Evolutionary conservation across 192 early-diverging fungal genomes (phyloP), one percentile per base, ranked within the genome.

Genomic region (Coemansia sp.): DNA sequence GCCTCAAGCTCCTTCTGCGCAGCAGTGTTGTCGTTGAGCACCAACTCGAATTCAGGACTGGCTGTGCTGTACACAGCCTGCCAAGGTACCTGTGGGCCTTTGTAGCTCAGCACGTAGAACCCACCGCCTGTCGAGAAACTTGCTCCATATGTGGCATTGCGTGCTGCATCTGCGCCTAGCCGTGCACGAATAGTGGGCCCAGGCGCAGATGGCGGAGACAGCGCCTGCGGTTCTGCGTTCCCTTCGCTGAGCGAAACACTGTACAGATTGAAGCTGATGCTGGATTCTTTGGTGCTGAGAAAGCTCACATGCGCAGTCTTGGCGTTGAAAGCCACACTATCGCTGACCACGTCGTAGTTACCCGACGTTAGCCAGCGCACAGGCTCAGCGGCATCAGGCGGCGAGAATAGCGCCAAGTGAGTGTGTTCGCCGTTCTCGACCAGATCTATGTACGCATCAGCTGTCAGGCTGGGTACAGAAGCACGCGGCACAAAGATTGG

Each of bases 11-110:
- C 49, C 0, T 76, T 42, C 21, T 73, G 72, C 2, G 89, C 71
- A 0, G 47, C 46, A 12, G 68, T 57, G 64, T 93, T 93, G 44
- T 87, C 74, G 56, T 81, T 78, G 6, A 91, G 58, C 5, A 87
- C 70, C 0, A 62, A 67, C 56, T 81, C 85, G 61, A 89, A 90
- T 6, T 62, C 73, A 2, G 46, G 20, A 28, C 90, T 81, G 8
- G 44, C 62, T 23, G 78, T 76, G 60, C 85, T 87, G 57, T 82
- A 82, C 10, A 93, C 84, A 15, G 79, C 81, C 65, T 88, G 86
- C 82, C 85, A 92, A 10, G 95, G 95, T 4, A 94, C 75, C 62
- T 86, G 86, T 4, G 96, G 96, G 0, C 96, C 96, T 20, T 79
- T 66, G 58, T 96, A 95, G n/a, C 78, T 74, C 14, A 97, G 74